A percentile compares a stretch with the other conserved stretches of the same genome.
Conservation (phyloP, 257 asterid species). For the Voacanga thouarsii region DNA sequence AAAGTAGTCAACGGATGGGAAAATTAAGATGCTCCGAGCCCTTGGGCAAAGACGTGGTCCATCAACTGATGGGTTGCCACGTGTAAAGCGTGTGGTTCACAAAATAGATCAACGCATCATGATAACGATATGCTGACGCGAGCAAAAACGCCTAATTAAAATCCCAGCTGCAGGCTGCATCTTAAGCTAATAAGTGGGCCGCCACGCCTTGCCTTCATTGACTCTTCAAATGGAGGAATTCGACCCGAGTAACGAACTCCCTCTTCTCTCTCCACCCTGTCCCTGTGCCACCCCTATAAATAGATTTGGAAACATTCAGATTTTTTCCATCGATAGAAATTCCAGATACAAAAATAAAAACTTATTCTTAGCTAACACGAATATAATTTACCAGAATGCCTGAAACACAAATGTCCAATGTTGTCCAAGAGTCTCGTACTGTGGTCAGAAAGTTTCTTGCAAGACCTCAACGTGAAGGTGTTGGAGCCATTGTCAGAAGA, state of each 20-base stretch:
- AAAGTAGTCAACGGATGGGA: not conserved
- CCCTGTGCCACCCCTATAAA: slow-evolving; percentile 20
- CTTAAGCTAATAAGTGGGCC: slow-evolving; percentile 2
- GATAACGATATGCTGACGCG: slow-evolving; percentile 23
- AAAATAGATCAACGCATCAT: slow-evolving; percentile 14
- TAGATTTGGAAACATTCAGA: not conserved
- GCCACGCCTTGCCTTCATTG: slow-evolving; percentile 1
- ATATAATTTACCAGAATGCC: not conserved
- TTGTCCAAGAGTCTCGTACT: slow-evolving; percentile 44
- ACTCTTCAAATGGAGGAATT: not conserved
- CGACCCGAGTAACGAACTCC: slow-evolving; percentile 8
- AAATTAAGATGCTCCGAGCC: not conserved
- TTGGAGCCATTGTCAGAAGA: slow-evolving; percentile 85
- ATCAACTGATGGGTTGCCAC: not conserved
- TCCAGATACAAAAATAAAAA: not conserved
- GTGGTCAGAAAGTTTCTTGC: slow-evolving; percentile 70
- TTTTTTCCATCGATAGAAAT: not conserved
- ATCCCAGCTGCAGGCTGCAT: not conserved
- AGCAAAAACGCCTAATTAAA: not conserved
- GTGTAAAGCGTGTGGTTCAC: not conserved
- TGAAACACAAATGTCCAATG: not conserved
- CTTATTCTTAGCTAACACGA: not conserved
- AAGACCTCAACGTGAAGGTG: slow-evolving; percentile 81
- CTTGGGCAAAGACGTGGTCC: not conserved
- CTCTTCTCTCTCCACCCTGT: not conserved